These are phyloP conservation scores for Athelia sp. DNA, from an alignment of 1,284 basidiomycete species.

Conservation along the genomic window DNA sequence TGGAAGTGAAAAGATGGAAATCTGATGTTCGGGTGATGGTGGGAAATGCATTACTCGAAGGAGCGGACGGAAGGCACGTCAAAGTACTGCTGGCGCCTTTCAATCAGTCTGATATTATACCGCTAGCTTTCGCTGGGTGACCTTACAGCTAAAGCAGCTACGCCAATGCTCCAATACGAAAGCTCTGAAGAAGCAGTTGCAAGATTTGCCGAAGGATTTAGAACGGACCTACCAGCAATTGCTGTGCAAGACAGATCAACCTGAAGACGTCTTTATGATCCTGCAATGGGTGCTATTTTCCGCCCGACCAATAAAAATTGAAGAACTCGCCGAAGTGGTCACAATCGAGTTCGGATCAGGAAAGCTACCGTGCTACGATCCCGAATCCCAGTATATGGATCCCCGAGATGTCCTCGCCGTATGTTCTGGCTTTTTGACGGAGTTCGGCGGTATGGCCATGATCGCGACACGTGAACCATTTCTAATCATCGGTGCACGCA, in stretches of 20 bases:
- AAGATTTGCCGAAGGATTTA: neutral
- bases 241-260: neutral
- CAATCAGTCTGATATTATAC: neutral
- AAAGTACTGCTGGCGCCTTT: neutral
- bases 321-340: conserved; percentile 1
- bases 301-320: neutral
- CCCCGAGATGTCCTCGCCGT: neutral
- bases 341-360: neutral
- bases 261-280: neutral
- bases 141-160: neutral
- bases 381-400: too few relatives aligned
- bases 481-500: too few relatives aligned
- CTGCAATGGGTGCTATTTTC: neutral
- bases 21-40: neutral
- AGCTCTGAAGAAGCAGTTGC: neutral
- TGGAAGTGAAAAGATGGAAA: neutral
- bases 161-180: neutral
- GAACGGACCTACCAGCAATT: neutral
- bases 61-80: neutral
- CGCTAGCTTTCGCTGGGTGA: neutral
- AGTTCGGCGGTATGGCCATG: too few relatives aligned
- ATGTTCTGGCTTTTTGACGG: neutral
- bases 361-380: neutral
- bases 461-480: too few relatives aligned
- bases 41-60: neutral